phyloP scores from a whole-genome alignment of 371 early-diverging fungal genomes.

The Mucor lusitanicus region DNA sequence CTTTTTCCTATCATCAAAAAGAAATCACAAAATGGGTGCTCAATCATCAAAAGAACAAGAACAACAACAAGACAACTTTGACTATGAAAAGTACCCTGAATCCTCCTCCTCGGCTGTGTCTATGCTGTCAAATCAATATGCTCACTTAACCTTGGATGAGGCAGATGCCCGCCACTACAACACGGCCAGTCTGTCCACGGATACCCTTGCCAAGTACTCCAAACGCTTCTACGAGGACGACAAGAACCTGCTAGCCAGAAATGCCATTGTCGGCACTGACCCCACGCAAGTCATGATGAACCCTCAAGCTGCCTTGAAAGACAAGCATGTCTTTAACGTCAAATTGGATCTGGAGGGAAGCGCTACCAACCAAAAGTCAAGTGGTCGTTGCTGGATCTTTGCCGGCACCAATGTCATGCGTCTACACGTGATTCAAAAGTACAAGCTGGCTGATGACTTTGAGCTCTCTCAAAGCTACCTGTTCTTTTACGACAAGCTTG shows the following conservation, averaged over 20 bases:
- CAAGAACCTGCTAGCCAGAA: constrained; percentile 69
- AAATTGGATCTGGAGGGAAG: constrained; percentile 63
- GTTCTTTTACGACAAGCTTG: constrained; percentile 83
- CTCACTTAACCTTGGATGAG: neutral
- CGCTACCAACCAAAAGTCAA: constrained; percentile 76
- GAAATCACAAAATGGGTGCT: constrained; percentile 4
- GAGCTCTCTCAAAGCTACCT: constrained; percentile 80
- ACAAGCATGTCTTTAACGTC: constrained; percentile 59
- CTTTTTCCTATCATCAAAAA: neutral
- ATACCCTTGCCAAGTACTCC: constrained; percentile 34
- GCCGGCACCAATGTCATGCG: constrained; percentile 64
- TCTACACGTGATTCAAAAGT: constrained; percentile 37
- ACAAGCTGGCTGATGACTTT: constrained; percentile 73
- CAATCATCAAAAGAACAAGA: constrained; percentile 16
- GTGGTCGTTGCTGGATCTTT: constrained; percentile 89
- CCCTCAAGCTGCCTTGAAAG: constrained; percentile 42
- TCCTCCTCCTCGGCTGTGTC: neutral
- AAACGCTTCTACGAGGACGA: constrained; percentile 56
- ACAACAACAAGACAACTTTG: neutral
- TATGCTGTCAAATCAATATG: constrained; percentile 1
- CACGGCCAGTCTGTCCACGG: neutral
- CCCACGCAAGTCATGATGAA: constrained; percentile 63
- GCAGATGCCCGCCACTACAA: neutral
- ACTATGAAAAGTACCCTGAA: neutral
- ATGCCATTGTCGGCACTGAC: constrained; percentile 62